A percentile compares a stretch with the other conserved stretches of the same genome.
phyloP scores from a whole-genome alignment of 306 rosid genomes.

The Notholithocarpus densiflorus region DNA sequence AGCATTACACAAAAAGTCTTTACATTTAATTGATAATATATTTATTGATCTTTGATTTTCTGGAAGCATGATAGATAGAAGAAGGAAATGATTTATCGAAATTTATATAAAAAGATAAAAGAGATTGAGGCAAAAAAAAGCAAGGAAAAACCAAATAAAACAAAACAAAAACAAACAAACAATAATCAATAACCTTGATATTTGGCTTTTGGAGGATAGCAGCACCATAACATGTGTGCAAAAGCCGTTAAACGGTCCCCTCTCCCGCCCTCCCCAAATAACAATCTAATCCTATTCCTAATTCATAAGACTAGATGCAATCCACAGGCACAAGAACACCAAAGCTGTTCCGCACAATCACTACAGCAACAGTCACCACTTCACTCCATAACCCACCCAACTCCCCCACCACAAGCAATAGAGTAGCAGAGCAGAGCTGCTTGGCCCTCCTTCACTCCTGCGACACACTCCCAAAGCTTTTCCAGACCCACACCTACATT shows the following conservation, averaged over 20 bases:
- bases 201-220: too few species aligned
- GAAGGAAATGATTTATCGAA: too few species aligned
- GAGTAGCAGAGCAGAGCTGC: conserved; percentile 71
- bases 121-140: too few species aligned
- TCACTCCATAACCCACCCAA: conserved; percentile 22
- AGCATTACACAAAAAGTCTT: accelerated
- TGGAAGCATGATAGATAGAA: too few species aligned
- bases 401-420: conserved; percentile 18
- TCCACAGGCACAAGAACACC: conserved; percentile 14
- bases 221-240: too few species aligned
- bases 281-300: too few species aligned
- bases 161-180: too few species aligned
- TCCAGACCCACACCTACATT: conserved; percentile 59
- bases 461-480: conserved; percentile 33
- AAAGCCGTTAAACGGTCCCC: not conserved
- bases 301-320: conserved; percentile 31
- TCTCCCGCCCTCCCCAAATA: not conserved
- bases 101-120: too few species aligned
- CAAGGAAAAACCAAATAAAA: too few species aligned
- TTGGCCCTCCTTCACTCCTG: conserved; percentile 54
- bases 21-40: too few species aligned
- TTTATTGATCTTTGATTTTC: accelerated
- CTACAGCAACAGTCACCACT: conserved; percentile 1
- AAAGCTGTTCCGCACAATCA: conserved; percentile 22
- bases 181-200: too few species aligned